Conservation (phyloP, 2,329 filamentous ascomycete species). For the Ceratocystis colombiana region DNA sequence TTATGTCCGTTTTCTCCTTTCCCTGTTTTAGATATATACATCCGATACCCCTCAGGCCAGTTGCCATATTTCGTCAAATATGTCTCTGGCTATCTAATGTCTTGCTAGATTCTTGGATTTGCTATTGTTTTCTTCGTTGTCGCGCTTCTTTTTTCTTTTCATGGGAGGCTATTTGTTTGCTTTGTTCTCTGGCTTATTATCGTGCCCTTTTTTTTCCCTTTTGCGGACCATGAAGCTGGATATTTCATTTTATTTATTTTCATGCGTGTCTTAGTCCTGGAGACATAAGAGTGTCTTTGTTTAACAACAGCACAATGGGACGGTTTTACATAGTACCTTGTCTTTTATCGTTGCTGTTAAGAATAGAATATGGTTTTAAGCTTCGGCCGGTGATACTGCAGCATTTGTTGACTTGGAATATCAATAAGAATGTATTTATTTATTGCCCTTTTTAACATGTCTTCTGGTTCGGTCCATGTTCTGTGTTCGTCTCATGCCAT, state of each 20-base stretch:
- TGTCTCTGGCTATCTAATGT: neutral
- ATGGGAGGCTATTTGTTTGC: slow-evolving; percentile 2
- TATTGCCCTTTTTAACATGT: neutral
- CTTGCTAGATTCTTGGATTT: neutral
- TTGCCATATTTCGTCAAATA: neutral
- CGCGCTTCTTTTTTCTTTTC: neutral
- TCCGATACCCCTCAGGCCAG: slow-evolving; percentile 15
- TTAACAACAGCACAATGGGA: neutral
- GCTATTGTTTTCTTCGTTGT: neutral
- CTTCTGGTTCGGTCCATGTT: neutral
- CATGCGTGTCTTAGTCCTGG: neutral
- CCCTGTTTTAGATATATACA: slow-evolving; percentile 15
- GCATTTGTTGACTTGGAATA: neutral
- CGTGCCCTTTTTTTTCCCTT: neutral
- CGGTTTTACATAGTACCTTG: neutral
- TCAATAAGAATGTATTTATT: neutral
- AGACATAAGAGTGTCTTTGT: neutral
- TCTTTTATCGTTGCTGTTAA: too few species aligned
- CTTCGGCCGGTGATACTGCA: neutral
- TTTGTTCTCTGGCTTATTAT: neutral
- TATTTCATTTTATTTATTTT: neutral
- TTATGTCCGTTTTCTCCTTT: neutral
- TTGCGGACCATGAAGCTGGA: neutral
- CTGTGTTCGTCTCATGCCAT: too few species aligned
- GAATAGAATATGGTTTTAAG: neutral